Conservation (phyloP, 495 filamentous ascomycete genomes). For the Hyaloscypha finlandica region DNA sequence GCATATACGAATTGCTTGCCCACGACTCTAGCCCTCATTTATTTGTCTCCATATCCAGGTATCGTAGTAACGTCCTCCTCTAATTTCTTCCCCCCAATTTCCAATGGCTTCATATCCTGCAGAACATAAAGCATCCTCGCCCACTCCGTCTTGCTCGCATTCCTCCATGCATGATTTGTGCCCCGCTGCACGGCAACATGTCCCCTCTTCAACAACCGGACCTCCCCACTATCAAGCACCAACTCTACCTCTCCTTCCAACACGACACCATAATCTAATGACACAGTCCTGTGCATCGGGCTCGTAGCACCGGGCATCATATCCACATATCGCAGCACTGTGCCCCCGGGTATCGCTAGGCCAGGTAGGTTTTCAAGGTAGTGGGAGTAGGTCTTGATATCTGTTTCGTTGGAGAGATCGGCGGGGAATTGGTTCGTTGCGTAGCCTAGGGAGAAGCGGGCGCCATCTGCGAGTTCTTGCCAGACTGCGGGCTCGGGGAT, state of each 20-base stretch:
- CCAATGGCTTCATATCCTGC: conserved; percentile 41
- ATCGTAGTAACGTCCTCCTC: conserved; percentile 43
- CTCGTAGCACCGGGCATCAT: conserved; percentile 55
- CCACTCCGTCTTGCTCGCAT: conserved; percentile 52
- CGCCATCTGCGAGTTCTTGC: conserved; percentile 30
- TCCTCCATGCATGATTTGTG: conserved; percentile 70
- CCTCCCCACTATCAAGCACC: conserved; percentile 61
- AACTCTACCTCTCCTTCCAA: conserved; percentile 72
- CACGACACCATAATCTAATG: conserved; percentile 75
- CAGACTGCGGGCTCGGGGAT: conserved; percentile 20
- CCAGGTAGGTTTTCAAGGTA: conserved; percentile 31
- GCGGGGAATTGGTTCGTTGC: conserved; percentile 61
- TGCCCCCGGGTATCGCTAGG: conserved; percentile 45
- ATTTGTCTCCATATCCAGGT: conserved; percentile 5
- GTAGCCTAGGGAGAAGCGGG: conserved; percentile 43
- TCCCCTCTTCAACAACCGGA: conserved; percentile 54
- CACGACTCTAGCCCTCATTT: neutral
- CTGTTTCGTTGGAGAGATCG: conserved; percentile 51
- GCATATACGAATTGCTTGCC: neutral
- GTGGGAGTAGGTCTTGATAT: conserved; percentile 45
- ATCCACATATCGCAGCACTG: conserved; percentile 62
- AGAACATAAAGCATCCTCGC: conserved; percentile 61
- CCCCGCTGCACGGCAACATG: conserved; percentile 67
- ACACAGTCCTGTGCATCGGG: conserved; percentile 71
- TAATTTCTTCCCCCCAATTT: conserved; percentile 43